Evolutionary conservation across 2,329 filamentous ascomycete genomes (phyloP), one percentile per base, ranked within the genome.

Genomic region (Dichotomopilus funicola): DNA sequence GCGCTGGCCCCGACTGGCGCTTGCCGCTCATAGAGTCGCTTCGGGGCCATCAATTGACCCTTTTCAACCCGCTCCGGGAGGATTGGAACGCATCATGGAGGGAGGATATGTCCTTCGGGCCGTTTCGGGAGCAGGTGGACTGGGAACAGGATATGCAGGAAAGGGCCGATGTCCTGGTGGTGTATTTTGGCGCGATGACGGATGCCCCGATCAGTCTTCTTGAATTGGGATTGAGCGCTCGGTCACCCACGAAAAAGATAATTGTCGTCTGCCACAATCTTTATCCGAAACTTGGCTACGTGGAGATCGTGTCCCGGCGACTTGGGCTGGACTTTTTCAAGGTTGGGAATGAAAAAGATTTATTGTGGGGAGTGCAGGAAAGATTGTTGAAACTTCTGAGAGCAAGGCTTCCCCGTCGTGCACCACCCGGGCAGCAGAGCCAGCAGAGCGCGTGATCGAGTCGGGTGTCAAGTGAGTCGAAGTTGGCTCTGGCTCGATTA

Each of bases 121-220:
- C 69, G 0, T 86, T 80, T 67, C 67, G 66, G 7, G 67, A 76
- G 41, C 84, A 87, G 65, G 74, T 82, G 0, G 67, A 74, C 35
- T 87, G 84, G 83, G 84, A 87, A 70, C 71, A 86, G 1, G 71
- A 76, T 12, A 80, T 74, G 66, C 77, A 82, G 59, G 76, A 80
- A 11, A 58, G 59, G 1, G 79, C 79, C 0, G 73, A 78, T 61
- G 63, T 86, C 5, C 69, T 86, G 6, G 77, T 78, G 31, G 71
- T 86, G 53, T 82, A 79, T 65, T 81, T 86, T 54, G 75, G 80
- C 46, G 70, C 73, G 1, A 68, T 60, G 2, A 82, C 79, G 0
- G 69, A 72, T 47, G 80, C 81, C 6, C 79, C 80, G 1, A 73
- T 86, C 33, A 82, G 77, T 37, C 67, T 87, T 63, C 67, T 86